phyloP scores from a whole-genome alignment of 371 early-diverging fungal species.

The Gilbertella persicaria region DNA sequence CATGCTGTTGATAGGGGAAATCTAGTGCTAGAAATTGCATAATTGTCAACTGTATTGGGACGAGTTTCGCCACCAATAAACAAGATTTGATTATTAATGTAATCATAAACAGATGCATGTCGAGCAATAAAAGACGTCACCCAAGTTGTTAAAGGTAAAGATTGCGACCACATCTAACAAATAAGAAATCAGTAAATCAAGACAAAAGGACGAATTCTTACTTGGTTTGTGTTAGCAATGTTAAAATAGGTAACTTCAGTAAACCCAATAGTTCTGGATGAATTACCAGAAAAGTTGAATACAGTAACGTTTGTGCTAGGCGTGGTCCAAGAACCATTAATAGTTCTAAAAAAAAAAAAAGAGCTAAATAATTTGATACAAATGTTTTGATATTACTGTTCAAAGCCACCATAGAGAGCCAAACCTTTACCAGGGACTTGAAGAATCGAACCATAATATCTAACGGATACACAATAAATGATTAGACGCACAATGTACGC shows the following conservation, averaged over 20 bases:
- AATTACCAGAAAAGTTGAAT: not conserved
- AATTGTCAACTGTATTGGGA: not conserved
- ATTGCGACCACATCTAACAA: not conserved
- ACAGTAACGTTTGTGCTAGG: not conserved
- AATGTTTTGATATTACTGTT: not conserved
- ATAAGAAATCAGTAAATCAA: not conserved
- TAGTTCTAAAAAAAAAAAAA: too few relatives aligned
- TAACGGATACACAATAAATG: not conserved
- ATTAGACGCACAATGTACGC: too few relatives aligned
- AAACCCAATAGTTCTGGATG: conserved; percentile 6
- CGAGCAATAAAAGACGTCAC: not conserved
- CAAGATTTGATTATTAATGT: not conserved
- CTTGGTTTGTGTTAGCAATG: not conserved
- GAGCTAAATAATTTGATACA: not conserved
- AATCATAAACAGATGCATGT: not conserved
- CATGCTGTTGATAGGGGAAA: not conserved
- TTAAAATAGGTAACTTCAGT: conserved; percentile 3
- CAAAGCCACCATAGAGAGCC: conserved; percentile 7
- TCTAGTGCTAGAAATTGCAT: not conserved
- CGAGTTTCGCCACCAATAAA: conserved; percentile 5
- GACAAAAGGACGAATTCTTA: not conserved
- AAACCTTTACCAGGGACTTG: conserved; percentile 4
- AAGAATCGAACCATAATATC: conserved; percentile 3
- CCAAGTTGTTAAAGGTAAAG: not conserved
- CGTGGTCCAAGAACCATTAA: not conserved